Percentiles rank a stretch among this genome's conserved stretches.
Evolutionary conservation across 768 basidiomycete species (phyloP).

Genomic region (Mycena kentingensis): DNA sequence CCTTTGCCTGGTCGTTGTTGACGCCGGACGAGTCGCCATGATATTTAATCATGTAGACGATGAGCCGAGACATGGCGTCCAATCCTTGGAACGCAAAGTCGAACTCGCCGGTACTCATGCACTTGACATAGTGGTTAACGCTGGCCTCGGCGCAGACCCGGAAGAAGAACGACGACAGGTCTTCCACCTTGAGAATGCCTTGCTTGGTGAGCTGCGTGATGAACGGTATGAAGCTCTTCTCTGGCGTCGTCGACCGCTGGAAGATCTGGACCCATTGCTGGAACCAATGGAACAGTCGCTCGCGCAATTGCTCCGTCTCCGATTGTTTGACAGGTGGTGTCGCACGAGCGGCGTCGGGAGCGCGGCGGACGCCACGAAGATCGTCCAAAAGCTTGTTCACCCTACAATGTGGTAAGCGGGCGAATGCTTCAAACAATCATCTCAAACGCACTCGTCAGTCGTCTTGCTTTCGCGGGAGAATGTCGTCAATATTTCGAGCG

Average conservation of each 20-base stretch:
- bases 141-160: slow-evolving; percentile 95
- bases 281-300: slow-evolving; percentile 78
- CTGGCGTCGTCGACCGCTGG: slow-evolving; percentile 85
- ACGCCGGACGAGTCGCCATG: slow-evolving; percentile 94
- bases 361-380: slow-evolving; percentile 66
- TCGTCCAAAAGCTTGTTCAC: slow-evolving; percentile 79
- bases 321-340: slow-evolving; percentile 60
- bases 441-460: slow-evolving; percentile 74
- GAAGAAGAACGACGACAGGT: slow-evolving; percentile 97
- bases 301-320: slow-evolving; percentile 73
- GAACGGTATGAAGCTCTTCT: slow-evolving; percentile 94
- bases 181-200: slow-evolving; percentile 94
- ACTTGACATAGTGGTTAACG: slow-evolving; percentile 84
- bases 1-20: slow-evolving; percentile 93
- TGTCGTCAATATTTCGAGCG: slow-evolving; percentile 79
- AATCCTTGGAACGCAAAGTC: slow-evolving; percentile 86
- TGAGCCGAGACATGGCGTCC: slow-evolving; percentile 92
- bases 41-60: slow-evolving; percentile 98
- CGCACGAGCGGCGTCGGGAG: slow-evolving; percentile 37
- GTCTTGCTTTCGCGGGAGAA: slow-evolving; percentile 73
- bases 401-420: slow-evolving; percentile 38
- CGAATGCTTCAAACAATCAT: slow-evolving; percentile 1
- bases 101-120: slow-evolving; percentile 68
- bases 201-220: slow-evolving; percentile 97
- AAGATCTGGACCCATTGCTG: slow-evolving; percentile 97